These are phyloP conservation scores for Cladophialophora immunda DNA, from an alignment of 2,329 filamentous ascomycete species.

Conservation along the genomic window DNA sequence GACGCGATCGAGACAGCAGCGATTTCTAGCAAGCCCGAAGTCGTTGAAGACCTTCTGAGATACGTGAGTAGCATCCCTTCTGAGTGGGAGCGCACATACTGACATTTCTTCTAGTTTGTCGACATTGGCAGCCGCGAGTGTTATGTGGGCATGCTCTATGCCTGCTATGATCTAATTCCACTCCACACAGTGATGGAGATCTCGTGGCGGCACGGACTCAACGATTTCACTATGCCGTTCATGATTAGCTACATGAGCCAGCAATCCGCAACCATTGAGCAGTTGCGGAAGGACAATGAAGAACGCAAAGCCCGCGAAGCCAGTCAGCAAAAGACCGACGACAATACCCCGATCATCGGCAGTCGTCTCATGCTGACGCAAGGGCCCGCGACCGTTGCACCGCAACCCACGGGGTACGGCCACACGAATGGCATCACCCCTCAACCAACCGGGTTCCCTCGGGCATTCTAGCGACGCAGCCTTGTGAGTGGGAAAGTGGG, in stretches of 20 bases:
- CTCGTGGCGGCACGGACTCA: constrained; percentile 93
- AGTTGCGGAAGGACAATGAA: constrained; percentile 94
- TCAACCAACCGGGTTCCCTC: constrained; percentile 79
- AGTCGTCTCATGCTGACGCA: constrained; percentile 95
- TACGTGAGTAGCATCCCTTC: constrained; percentile 78
- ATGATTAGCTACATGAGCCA: constrained; percentile 98
- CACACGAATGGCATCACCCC: constrained; percentile 89
- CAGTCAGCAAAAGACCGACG: constrained; percentile 86
- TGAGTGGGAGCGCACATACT: constrained; percentile 41
- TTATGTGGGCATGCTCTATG: constrained; percentile 99
- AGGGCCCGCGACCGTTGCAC: constrained; percentile 71
- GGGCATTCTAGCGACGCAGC: constrained; percentile 56
- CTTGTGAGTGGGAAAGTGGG: constrained; percentile 10
- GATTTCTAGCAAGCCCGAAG: constrained; percentile 86
- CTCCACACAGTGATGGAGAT: constrained; percentile 93
- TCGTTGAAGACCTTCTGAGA: constrained; percentile 93
- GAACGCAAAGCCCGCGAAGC: constrained; percentile 78
- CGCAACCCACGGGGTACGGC: constrained; percentile 71
- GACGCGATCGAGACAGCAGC: constrained; percentile 98
- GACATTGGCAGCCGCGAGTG: constrained; percentile 99
- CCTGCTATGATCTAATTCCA: constrained; percentile 96
- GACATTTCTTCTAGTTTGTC: constrained; percentile 75
- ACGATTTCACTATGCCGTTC: constrained; percentile 99
- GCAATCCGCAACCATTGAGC: constrained; percentile 84
- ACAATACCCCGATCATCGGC: constrained; percentile 91